A percentile compares a stretch with the other conserved stretches of the same genome.
Evolutionary conservation across 75 land plant species (phyloP).

Genomic region (Picea glauca): DNA sequence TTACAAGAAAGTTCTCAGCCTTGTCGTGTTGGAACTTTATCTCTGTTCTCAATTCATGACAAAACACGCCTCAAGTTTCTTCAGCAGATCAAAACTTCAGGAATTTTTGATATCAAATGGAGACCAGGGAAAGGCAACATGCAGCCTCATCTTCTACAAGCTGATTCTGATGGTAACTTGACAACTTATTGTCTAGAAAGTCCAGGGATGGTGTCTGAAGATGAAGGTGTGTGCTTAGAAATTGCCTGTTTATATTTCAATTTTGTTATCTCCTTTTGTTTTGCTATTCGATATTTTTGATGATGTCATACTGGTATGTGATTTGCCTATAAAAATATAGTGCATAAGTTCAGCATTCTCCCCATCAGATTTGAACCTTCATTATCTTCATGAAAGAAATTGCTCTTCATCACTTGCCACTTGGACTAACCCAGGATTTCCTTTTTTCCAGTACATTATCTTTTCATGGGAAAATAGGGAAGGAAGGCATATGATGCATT

Average conservation of each 20-base stretch:
- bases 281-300: not conserved
- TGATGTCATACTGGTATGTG: not conserved
- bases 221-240: conserved; percentile 1
- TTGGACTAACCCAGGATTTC: not conserved
- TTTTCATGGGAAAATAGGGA: not conserved
- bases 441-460: not conserved
- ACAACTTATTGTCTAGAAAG: conserved; percentile 25
- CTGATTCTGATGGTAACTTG: too few relatives aligned
- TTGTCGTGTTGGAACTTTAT: too few relatives aligned
- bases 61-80: conserved; percentile 28
- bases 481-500: not conserved
- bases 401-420: not conserved
- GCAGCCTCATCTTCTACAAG: too few relatives aligned
- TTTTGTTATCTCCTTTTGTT: not conserved
- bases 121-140: conserved; percentile 23
- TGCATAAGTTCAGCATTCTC: not conserved
- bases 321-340: not conserved
- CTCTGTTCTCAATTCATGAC: conserved; percentile 30
- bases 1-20: conserved; percentile 56
- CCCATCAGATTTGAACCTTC: not conserved
- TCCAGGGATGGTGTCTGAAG: not conserved
- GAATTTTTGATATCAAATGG: conserved; percentile 93
- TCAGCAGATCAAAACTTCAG: conserved; percentile 50
- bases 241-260: not conserved
- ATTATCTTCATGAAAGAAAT: not conserved